A percentile compares a stretch with the other conserved stretches of the same genome.
Evolutionary conservation across 176 grass and related monocot species (phyloP).

Genomic region (Thalia dealbata): DNA sequence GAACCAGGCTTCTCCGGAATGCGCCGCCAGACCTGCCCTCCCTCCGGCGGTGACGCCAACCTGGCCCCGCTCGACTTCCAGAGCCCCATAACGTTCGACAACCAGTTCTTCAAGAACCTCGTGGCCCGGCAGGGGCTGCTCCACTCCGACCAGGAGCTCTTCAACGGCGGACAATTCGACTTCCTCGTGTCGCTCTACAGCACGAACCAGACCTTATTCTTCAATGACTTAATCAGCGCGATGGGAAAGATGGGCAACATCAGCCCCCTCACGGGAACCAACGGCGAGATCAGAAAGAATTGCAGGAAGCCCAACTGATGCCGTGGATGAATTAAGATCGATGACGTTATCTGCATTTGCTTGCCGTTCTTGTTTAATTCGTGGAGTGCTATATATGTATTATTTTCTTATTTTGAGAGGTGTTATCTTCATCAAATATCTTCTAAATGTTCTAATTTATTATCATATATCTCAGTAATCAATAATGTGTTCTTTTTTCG

Average conservation of each 20-base stretch:
- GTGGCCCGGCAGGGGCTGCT: slow-evolving; percentile 44
- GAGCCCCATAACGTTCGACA: slow-evolving; percentile 35
- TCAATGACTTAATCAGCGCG: neutral
- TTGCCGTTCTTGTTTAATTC: too few relatives aligned
- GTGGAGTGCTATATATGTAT: too few relatives aligned
- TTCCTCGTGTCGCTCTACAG: neutral
- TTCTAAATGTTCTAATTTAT: too few relatives aligned
- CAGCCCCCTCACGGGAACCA: neutral
- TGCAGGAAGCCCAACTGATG: neutral
- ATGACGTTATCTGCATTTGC: too few relatives aligned
- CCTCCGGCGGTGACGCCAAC: neutral
- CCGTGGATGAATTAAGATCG: too few relatives aligned
- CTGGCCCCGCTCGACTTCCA: neutral
- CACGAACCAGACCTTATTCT: neutral
- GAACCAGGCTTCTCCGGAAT: slow-evolving; percentile 38
- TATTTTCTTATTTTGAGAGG: too few relatives aligned
- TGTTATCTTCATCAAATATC: too few relatives aligned
- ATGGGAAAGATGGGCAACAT: slow-evolving; percentile 1
- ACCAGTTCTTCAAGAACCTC: slow-evolving; percentile 44
- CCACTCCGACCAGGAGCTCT: slow-evolving; percentile 83
- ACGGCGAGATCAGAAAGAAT: neutral
- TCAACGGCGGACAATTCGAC: slow-evolving; percentile 40
- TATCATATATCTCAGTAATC: too few relatives aligned
- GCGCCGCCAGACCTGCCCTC: slow-evolving; percentile 30
- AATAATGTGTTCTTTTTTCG: too few relatives aligned